Conservation (phyloP, 2,329 filamentous ascomycete species). For the Stemphylium lycopersici region DNA sequence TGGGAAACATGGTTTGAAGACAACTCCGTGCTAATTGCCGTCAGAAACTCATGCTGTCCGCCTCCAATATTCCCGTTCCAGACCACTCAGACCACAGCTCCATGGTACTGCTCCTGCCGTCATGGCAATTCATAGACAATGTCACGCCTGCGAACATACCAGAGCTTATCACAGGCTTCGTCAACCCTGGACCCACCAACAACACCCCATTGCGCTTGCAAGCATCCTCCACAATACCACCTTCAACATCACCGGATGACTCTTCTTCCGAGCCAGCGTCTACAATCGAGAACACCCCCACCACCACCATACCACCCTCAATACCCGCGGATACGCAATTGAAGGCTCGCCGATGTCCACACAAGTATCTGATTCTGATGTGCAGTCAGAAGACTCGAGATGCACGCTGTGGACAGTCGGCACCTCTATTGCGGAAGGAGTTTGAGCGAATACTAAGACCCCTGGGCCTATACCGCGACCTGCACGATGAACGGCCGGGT, state of each 20-base stretch:
- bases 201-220: conserved; percentile 62
- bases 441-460: conserved; percentile 87
- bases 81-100: conserved; percentile 68
- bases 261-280: conserved; percentile 19
- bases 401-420: conserved; percentile 91
- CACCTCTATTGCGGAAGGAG: conserved; percentile 85
- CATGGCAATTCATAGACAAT: conserved; percentile 82
- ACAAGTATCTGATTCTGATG: conserved; percentile 85
- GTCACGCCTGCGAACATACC: conserved; percentile 78
- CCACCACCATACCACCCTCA: conserved; percentile 31
- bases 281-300: conserved; percentile 18
- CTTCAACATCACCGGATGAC: conserved; percentile 21
- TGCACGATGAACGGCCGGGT: conserved; percentile 86
- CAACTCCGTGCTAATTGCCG: not conserved
- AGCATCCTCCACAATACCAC: conserved; percentile 17
- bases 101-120: conserved; percentile 80
- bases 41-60: conserved; percentile 86
- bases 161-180: conserved; percentile 71
- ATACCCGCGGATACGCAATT: conserved; percentile 50
- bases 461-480: conserved; percentile 81
- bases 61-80: conserved; percentile 87
- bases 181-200: conserved; percentile 77
- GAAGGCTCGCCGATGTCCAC: conserved; percentile 72
- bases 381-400: conserved; percentile 96
- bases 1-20: not conserved